phyloP scores from a whole-genome alignment of 1,139 yeast species.

The Arxiozyma heterogenica region DNA sequence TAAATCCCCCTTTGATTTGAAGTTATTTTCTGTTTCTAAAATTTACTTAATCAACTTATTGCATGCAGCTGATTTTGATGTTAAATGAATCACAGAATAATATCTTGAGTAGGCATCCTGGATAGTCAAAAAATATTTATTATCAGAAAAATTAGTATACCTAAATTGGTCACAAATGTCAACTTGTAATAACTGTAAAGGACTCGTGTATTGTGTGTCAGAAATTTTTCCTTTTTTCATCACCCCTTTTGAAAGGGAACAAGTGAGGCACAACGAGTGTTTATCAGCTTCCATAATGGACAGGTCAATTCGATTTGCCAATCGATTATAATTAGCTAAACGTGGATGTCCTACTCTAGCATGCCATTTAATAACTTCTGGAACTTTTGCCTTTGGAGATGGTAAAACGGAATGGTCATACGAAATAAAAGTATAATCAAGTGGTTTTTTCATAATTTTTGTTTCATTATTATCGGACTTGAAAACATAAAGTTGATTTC shows the following conservation, averaged over 20 bases:
- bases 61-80: slow-evolving; percentile 1
- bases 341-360: slow-evolving; percentile 2
- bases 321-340: neutral
- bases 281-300: neutral
- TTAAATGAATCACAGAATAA: slow-evolving; percentile 1
- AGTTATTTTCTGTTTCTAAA: no score
- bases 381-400: neutral
- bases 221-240: neutral
- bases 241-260: neutral
- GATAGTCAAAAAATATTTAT: slow-evolving; percentile 3
- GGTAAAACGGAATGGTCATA: neutral
- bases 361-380: neutral
- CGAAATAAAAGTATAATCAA: neutral
- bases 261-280: neutral
- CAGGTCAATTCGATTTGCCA: neutral
- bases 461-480: neutral
- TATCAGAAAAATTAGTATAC: neutral
- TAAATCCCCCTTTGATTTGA: no score
- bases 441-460: neutral
- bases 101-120: slow-evolving; percentile 4
- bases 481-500: neutral
- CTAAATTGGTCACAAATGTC: slow-evolving; percentile 5
- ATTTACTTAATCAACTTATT: neutral
- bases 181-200: slow-evolving; percentile 3
- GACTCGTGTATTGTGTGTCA: neutral